Conservation (phyloP, 148 eudicot species). For the Suaeda aralocaspica region DNA sequence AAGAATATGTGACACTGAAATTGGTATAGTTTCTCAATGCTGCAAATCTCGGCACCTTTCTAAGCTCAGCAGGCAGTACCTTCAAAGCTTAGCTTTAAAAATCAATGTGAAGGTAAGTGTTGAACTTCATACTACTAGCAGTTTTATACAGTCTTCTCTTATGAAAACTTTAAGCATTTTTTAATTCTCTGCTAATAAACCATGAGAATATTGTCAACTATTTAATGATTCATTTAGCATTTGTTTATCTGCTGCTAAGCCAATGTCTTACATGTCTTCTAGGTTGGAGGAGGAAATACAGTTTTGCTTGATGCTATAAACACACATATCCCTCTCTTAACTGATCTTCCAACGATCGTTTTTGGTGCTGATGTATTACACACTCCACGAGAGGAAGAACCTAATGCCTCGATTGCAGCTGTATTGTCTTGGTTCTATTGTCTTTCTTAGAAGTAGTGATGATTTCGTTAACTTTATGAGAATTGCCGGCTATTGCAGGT, state of each 20-base stretch:
- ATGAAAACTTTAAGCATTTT: no score
- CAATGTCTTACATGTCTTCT: neutral
- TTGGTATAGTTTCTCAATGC: conserved; percentile 84
- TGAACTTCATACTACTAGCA: no score
- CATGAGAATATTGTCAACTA: no score
- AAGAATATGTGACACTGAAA: conserved; percentile 72
- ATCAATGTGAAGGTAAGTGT: conserved; percentile 96
- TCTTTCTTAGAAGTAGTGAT: no score
- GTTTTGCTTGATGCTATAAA: conserved; percentile 35
- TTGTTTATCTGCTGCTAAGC: no score
- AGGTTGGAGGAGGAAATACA: conserved; percentile 72
- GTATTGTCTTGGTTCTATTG: conserved; percentile 29
- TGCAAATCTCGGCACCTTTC: conserved; percentile 50
- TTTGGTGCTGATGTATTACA: conserved; percentile 90
- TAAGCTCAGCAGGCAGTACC: conserved; percentile 52
- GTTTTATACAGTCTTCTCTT: no score
- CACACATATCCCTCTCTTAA: conserved; percentile 35
- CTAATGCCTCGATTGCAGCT: conserved; percentile 72
- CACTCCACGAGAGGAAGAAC: conserved; percentile 67
- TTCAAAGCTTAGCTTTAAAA: conserved; percentile 73
- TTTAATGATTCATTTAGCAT: no score
- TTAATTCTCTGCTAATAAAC: no score
- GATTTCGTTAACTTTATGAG: no score
- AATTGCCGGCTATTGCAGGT: conserved; percentile 35
- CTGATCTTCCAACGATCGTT: conserved; percentile 55